Evolutionary conservation across 2,329 filamentous ascomycete species (phyloP), one percentile per base, ranked within the genome.

Genomic region (Aspergillus calidoustus): DNA sequence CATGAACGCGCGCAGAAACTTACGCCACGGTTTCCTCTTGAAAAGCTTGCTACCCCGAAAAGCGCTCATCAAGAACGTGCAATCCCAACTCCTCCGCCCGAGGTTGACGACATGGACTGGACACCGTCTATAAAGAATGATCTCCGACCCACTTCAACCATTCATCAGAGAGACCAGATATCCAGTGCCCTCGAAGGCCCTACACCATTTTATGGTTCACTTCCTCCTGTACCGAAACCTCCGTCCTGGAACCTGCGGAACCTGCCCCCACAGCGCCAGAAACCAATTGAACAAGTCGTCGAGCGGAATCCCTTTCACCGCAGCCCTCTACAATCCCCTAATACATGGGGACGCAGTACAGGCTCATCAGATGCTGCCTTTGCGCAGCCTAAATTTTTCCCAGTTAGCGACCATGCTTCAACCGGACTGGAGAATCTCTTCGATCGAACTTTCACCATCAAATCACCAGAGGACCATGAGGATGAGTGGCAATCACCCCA

Each of bases 51-150:
- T 28, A 65, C 71, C 58, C 64, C 68, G 55, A 71, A 55, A 38
- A 60, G 70, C 50, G 62, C 69, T 22, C 64, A 64, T 15, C 61
- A 66, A 25, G 61, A 68, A 54, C 64, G 66, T n/a, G 60, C 70
- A 38, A 71, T 77, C 54, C 70, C 75, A 22, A 78, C 77, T 22
- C 76, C 76, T 54, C 76, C 77, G 15, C 74, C 75, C 5, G 78
- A 79, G 54, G 70, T 67, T 19, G 80, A 82, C 62, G 74, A 74
- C 47, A 83, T 83, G 81, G 81, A 83, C 62, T 83, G 81, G 81
- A 80, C 79, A 38, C 81, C 81, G n/a, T 79, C 80, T 41, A 63
- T 70, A 46, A 74, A 78, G 46, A 71, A 76, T 57, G 64, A 74
- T 22, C 69, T 79, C 22, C 71, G 70, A 49, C 74, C 74, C 34